phyloP scores from a whole-genome alignment of 2,329 filamentous ascomycete genomes.

The Colletotrichum kahawae region DNA sequence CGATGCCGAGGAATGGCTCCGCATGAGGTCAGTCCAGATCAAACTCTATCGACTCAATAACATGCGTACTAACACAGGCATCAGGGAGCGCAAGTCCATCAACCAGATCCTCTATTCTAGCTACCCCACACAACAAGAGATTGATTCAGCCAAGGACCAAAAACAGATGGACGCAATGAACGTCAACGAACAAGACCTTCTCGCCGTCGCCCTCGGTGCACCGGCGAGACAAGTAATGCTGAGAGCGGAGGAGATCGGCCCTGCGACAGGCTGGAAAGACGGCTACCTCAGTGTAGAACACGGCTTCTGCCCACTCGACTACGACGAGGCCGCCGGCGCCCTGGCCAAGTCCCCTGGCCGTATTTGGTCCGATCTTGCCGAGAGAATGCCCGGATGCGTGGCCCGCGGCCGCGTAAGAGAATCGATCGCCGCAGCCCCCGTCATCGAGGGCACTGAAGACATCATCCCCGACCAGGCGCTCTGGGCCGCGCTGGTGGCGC shows the following conservation, averaged over 20 bases:
- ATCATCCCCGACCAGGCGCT: constrained; percentile 56
- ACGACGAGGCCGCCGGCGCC: constrained; percentile 52
- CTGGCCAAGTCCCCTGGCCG: constrained; percentile 52
- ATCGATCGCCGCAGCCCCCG: constrained; percentile 50
- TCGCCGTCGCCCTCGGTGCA: constrained; percentile 57
- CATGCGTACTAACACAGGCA: neutral
- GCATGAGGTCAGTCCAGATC: constrained; percentile 36
- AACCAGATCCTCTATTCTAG: constrained; percentile 52
- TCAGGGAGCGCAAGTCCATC: constrained; percentile 49
- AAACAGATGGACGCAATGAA: constrained; percentile 50
- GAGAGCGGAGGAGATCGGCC: constrained; percentile 55
- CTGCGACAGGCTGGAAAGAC: constrained; percentile 56
- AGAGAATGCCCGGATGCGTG: constrained; percentile 57
- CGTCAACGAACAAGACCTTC: constrained; percentile 50
- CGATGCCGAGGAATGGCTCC: constrained; percentile 50
- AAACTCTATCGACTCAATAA: constrained; percentile 9
- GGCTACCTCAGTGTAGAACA: constrained; percentile 56
- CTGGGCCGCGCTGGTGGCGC: constrained; percentile 56
- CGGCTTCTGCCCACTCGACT: constrained; percentile 56
- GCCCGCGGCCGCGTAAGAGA: constrained; percentile 54
- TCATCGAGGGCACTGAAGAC: constrained; percentile 54
- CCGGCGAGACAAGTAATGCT: constrained; percentile 59
- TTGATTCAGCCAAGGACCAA: constrained; percentile 41
- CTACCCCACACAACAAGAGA: constrained; percentile 43
- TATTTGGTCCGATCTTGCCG: constrained; percentile 58